phyloP scores from a whole-genome alignment of 2,329 filamentous ascomycete genomes.

The Triangularia verruculosa region DNA sequence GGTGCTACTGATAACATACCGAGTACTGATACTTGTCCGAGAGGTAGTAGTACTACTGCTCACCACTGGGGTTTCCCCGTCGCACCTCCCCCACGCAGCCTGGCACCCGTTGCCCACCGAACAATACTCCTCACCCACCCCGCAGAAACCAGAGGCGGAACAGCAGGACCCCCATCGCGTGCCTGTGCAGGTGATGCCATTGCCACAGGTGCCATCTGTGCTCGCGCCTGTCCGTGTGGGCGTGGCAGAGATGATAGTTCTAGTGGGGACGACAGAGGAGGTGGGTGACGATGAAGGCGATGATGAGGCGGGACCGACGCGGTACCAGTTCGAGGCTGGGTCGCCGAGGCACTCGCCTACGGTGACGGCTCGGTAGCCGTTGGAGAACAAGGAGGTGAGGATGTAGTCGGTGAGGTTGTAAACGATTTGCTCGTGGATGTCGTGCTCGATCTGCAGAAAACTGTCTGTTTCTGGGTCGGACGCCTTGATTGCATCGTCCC shows the following conservation, averaged over 20 bases:
- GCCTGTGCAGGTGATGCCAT: constrained; percentile 27
- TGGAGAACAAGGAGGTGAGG: constrained; percentile 38
- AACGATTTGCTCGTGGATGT: constrained; percentile 47
- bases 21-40: not conserved
- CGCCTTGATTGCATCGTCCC: constrained; percentile 29
- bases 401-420: constrained; percentile 47
- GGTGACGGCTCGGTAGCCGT: constrained; percentile 48
- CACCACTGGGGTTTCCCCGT: constrained; percentile 2
- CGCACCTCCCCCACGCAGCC: constrained; percentile 20
- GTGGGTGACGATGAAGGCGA: constrained; percentile 3
- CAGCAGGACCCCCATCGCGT: constrained; percentile 29
- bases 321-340: constrained; percentile 51
- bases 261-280: constrained; percentile 8
- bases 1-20: not conserved
- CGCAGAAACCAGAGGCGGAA: constrained; percentile 26
- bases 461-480: constrained; percentile 26
- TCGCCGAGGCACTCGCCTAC: constrained; percentile 57
- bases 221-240: constrained; percentile 19
- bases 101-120: constrained; percentile 25
- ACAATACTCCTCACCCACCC: constrained; percentile 23
- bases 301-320: constrained; percentile 30
- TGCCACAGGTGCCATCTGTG: constrained; percentile 28
- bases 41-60: not conserved
- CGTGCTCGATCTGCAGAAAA: constrained; percentile 52
- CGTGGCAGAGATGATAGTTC: constrained; percentile 12